Conservation (phyloP, 345 rosid genomes). For the Salix suchowensis region DNA sequence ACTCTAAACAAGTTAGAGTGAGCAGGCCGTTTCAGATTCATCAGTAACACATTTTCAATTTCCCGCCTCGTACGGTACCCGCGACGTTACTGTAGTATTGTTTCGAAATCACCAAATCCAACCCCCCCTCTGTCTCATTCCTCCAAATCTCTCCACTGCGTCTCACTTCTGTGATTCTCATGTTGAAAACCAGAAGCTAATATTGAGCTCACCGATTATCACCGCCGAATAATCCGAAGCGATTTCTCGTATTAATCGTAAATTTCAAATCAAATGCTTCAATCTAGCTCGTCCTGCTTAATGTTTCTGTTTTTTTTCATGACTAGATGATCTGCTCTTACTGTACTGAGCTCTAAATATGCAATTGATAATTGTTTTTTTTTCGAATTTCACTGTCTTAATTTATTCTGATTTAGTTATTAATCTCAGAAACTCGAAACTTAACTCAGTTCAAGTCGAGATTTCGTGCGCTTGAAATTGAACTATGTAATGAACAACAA, state of each 20-base stretch:
- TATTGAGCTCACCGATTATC: background rate
- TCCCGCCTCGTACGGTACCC: background rate
- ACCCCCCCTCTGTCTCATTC: background rate
- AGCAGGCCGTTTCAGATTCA: background rate
- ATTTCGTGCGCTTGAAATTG: background rate
- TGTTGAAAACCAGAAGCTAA: background rate
- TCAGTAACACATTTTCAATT: background rate
- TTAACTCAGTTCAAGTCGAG: background rate
- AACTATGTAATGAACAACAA: background rate
- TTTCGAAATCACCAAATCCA: background rate
- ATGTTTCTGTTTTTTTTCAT: background rate
- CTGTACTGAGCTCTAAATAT: background rate
- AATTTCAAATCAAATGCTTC: background rate
- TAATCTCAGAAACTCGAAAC: background rate
- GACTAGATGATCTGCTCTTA: background rate
- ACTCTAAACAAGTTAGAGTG: background rate
- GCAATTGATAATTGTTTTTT: background rate
- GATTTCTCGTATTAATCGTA: background rate
- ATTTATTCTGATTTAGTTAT: background rate
- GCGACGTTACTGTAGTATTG: background rate
- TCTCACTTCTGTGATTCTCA: background rate
- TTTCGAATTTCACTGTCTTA: background rate
- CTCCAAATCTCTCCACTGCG: background rate
- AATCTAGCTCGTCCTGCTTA: background rate
- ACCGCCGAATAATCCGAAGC: background rate